Base-by-base conservation (phyloP, 768 basidiomycete species). In the Mycena leptocephala region DNA sequence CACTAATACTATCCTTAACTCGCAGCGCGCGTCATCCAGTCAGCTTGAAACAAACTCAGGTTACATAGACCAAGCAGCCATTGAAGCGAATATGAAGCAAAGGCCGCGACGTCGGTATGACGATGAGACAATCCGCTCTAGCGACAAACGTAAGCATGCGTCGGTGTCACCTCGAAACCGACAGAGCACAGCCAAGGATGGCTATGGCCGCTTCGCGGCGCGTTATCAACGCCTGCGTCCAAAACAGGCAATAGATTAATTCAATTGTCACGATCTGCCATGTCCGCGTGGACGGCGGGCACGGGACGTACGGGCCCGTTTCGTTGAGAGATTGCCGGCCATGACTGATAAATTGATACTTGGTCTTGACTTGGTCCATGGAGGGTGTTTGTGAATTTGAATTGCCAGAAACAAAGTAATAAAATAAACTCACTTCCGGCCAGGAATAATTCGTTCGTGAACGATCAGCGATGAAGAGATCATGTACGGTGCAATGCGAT, bases 201-300 rank as follows among this genome's bases (percentile, higher is more conserved):
- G 51, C 22, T 5, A 22, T 53, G n/a, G 41, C 30, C 22, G 28
- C n/a, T n/a, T 33, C 61, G 16, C 39, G 58, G 64, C 72, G 32
- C 41, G n/a, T 37, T 53, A 68, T 68, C 73, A 74, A 74, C 33
- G 66, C 63, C 63, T 58, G 30, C 9, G n/a, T 32, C 65, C 66
- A 24, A 62, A 74, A 53, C 14, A n/a, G 65, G 73, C 20, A 68
- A 63, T 24, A 46, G 30, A 1, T 46, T 55, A 39, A 41, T 32
- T 30, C 20, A 39, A 53, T 72, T 71, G 62, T 46, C 71, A 72
- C n/a, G 20, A 72, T 72, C 71, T 72, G 71, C 37, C 71, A 72
- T n/a, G 33, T 14, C 61, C 61, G 51, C 48, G 28, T 56, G 61
- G 70, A 63, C 16, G 24, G 22, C 11, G 26, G 13, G 51, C 35